Conservation (phyloP, 148 eudicot species). For the Rhododendron ovatum region DNA sequence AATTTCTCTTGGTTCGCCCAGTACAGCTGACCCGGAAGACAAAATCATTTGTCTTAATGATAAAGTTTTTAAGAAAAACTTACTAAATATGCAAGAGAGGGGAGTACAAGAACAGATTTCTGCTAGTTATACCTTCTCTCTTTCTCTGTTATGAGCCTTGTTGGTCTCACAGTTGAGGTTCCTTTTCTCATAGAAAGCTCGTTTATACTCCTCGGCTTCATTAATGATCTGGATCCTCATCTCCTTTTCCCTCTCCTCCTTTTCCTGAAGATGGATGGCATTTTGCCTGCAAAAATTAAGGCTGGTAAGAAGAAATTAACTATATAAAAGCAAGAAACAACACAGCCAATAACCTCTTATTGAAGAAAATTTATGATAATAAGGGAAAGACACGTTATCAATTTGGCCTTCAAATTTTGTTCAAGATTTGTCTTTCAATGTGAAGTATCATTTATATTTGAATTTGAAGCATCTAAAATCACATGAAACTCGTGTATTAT, state of each 20-base stretch:
- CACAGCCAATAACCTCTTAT: neutral
- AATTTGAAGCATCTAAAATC: neutral
- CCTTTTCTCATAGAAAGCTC: constrained; percentile 63
- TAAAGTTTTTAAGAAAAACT: neutral
- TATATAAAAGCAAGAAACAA: neutral
- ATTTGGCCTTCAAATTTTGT: neutral
- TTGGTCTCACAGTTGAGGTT: constrained; percentile 43
- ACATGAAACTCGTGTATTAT: neutral
- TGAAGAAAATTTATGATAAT: neutral
- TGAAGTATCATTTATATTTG: neutral
- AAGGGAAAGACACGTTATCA: neutral
- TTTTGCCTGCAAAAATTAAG: constrained; percentile 46
- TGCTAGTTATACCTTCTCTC: constrained; percentile 57
- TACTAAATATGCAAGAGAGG: neutral
- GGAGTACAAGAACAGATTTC: neutral
- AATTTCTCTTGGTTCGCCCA: constrained; percentile 48
- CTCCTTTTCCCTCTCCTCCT: constrained; percentile 77
- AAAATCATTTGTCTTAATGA: neutral
- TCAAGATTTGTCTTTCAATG: neutral
- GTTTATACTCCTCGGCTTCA: constrained; percentile 76
- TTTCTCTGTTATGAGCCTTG: constrained; percentile 59
- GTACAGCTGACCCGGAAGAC: constrained; percentile 30
- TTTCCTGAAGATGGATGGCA: constrained; percentile 67
- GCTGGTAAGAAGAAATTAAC: neutral
- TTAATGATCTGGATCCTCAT: constrained; percentile 56